Evolutionary conservation across 129 eudicot genomes (phyloP).

Genomic region (Sambucus nigra): DNA sequence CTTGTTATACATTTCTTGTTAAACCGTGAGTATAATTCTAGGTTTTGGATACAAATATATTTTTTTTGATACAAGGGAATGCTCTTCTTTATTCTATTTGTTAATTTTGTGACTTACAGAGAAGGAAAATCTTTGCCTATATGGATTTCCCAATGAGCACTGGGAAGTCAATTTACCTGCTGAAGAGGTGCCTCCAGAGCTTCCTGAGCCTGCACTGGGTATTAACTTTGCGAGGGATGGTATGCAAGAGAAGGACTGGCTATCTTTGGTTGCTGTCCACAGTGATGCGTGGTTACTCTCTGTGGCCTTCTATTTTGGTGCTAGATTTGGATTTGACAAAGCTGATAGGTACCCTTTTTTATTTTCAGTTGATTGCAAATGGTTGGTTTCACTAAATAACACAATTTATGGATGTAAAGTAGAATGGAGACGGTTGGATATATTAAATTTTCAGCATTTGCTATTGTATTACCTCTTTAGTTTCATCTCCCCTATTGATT

Average conservation of each 20-base stretch:
- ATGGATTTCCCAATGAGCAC: constrained; percentile 54
- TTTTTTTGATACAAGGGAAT: too few species aligned
- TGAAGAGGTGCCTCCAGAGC: constrained; percentile 66
- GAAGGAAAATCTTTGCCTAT: constrained; percentile 54
- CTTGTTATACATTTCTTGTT: too few species aligned
- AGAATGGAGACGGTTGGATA: background rate
- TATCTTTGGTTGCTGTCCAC: constrained; percentile 61
- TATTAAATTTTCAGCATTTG: too few species aligned
- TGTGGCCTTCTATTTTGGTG: constrained; percentile 59
- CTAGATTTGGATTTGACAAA: constrained; percentile 58
- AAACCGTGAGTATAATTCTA: too few species aligned
- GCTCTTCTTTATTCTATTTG: too few species aligned
- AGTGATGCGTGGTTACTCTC: constrained; percentile 71
- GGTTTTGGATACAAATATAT: too few species aligned
- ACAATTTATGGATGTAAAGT: background rate
- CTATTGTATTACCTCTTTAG: too few species aligned
- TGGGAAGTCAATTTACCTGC: constrained; percentile 67
- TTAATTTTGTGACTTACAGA: constrained; percentile 29
- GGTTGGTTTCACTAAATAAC: background rate
- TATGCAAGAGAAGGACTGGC: constrained; percentile 66
- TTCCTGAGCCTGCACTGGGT: constrained; percentile 68
- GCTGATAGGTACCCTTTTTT: constrained; percentile 43
- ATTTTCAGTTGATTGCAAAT: background rate
- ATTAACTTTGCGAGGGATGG: constrained; percentile 63
- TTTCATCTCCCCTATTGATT: too few species aligned